Base-by-base conservation (phyloP, 2,329 filamentous ascomycete species). In the Aspergillus japonicus region DNA sequence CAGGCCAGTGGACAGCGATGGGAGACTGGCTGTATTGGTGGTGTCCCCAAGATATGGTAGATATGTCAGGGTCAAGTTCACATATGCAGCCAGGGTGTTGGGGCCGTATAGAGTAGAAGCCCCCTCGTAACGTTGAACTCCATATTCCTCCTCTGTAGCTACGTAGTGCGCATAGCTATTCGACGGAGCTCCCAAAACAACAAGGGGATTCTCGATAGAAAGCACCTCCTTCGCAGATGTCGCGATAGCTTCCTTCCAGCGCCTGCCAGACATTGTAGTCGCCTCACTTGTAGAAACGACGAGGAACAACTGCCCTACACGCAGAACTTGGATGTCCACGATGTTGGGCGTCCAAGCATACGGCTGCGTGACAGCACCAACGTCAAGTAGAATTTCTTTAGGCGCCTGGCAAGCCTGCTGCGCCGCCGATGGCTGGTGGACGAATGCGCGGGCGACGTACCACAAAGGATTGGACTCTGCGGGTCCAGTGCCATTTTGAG, bases 291-390 rank as follows among this genome's bases (percentile, higher is more conserved):
- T 89, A 33, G 89, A 89, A 29, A 96, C 86, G 62, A 97, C 87
- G 62, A 97, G 89, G 58, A 96, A 80, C 6, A 97, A 78, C 69
- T 95, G 90, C 0, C 94, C 94, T 0, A 94, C 89, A 12, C 94
- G 89, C 14, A 97, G 81, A 31, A 89, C 82, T 72, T 97, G 94
- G 10, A 97, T 84, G 71, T 97, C 92, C 50, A 96, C 92, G 50
- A 97, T 87, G 67, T 97, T 97, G 0, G 94, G 91, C 0, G 89
- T 88, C 94, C 94, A 98, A 6, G 85, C 80, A 74, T 97, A 97
- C 0, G 94, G 94, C 10, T 77, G 78, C 3, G 81, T 80, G n/a
- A 92, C 85, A 71, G 92, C 89, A 44, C 94, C 94, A 1, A 96
- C 91, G 66, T 97, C 93, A 1, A 98, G 84, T 0, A 98, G 81